Evolutionary conservation across 176 grass and related monocot genomes (phyloP), one percentile per base, ranked within the genome.

Genomic region (Coix lacrymajobi): DNA sequence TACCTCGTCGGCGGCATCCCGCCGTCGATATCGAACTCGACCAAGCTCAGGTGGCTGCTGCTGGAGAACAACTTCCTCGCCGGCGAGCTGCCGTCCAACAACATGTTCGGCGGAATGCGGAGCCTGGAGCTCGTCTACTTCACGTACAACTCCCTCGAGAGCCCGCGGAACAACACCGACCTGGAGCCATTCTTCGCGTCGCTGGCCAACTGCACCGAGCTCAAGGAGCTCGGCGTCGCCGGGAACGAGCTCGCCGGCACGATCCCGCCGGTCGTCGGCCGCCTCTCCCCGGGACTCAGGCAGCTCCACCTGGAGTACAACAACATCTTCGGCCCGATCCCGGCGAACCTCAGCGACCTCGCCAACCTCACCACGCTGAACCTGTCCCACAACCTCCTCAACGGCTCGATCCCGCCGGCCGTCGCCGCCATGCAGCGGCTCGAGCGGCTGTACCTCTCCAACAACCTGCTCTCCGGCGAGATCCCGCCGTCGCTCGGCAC

Each of bases 271-370:
- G 30, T 88, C 14, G 56, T 96, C 7, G 93, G 93, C 6, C 67
- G 85, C 32, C 77, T 99, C 61, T 90, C 93, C 11, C 16, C 68
- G 0, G 81, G 69, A 8, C 89, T 99, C 72, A 69, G 40, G 39
- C 93, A 96, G 73, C 87, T 99, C 64, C 87, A 96, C 51, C 84
- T 99, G 7, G 93, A 99, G 80, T 87, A 90, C 81, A 99, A 99
- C 77, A 65, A 43, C 28, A 90, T 99, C 68, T 92, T 80, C 30
- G 96, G 96, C 20, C 79, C 85, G 30, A 96, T 99, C 68, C 96
- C 96, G 51, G 85, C 48, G 37, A 96, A 62, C 80, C 87, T 99
- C 62, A 28, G 73, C 34, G 75, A 89, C 62, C 79, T 92, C 41
- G 64, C 85, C 44, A 99, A 96, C 31, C 89, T 99, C 67, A 99